These are phyloP conservation scores for Phaeosphaeriaceae sp. DNA, from an alignment of 2,329 filamentous ascomycete species.

Conservation along the genomic window DNA sequence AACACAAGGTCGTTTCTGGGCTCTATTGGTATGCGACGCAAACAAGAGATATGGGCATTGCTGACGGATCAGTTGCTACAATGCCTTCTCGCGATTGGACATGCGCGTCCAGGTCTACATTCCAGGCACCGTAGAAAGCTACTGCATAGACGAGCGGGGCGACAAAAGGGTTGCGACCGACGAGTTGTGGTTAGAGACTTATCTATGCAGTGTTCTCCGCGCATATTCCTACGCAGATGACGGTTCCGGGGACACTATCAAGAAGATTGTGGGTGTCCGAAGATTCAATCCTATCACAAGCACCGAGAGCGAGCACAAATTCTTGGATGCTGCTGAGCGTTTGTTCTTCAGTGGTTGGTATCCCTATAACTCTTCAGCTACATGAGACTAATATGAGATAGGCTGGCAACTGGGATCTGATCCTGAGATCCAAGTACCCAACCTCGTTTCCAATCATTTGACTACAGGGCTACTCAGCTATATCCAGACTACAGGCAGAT, in stretches of 20 bases:
- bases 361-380: neutral
- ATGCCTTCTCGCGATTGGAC: slow-evolving; percentile 96
- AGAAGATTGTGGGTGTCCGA: slow-evolving; percentile 95
- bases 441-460: slow-evolving; percentile 93
- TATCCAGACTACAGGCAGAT: slow-evolving; percentile 92
- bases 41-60: slow-evolving; percentile 3
- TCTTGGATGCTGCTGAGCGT: slow-evolving; percentile 90
- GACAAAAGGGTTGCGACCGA: slow-evolving; percentile 94
- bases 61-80: slow-evolving; percentile 76
- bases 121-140: slow-evolving; percentile 93
- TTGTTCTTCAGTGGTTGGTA: slow-evolving; percentile 85
- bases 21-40: slow-evolving; percentile 77
- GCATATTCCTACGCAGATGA: slow-evolving; percentile 98
- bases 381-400: neutral
- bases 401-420: slow-evolving; percentile 96
- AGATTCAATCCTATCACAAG: slow-evolving; percentile 97
- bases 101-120: slow-evolving; percentile 99
- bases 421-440: slow-evolving; percentile 95
- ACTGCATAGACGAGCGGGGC: slow-evolving; percentile 95
- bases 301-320: slow-evolving; percentile 97
- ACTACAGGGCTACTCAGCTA: slow-evolving; percentile 94
- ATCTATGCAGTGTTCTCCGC: slow-evolving; percentile 90
- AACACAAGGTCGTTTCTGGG: slow-evolving; percentile 89
- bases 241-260: slow-evolving; percentile 90
- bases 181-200: slow-evolving; percentile 95